phyloP scores from a whole-genome alignment of 805 yeast genomes.

The Candida nanaspora region DNA sequence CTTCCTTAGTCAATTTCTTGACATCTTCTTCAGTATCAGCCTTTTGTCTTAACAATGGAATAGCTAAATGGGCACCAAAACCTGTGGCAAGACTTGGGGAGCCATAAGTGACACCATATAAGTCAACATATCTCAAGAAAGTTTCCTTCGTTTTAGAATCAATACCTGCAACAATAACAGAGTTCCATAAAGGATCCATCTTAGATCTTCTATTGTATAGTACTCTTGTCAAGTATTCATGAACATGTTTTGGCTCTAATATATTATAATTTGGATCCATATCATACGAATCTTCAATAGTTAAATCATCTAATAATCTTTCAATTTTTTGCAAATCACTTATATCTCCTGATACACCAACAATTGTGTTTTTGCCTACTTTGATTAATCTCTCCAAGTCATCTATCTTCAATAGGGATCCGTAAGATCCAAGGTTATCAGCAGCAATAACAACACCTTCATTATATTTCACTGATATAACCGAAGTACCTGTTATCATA shows the following conservation, averaged over 20 bases:
- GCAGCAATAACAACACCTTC: slow-evolving; percentile 94
- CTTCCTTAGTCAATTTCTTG: slow-evolving; percentile 56
- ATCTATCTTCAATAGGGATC: slow-evolving; percentile 81
- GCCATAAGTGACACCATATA: slow-evolving; percentile 85
- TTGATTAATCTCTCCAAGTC: slow-evolving; percentile 78
- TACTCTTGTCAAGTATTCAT: slow-evolving; percentile 78
- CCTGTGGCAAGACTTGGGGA: slow-evolving; percentile 93
- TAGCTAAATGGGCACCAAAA: slow-evolving; percentile 90
- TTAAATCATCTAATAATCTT: slow-evolving; percentile 69
- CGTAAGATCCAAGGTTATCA: slow-evolving; percentile 89
- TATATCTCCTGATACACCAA: slow-evolving; percentile 91
- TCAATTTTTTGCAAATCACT: slow-evolving; percentile 86
- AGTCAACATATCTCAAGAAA: slow-evolving; percentile 78
- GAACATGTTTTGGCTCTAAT: slow-evolving; percentile 80
- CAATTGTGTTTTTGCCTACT: slow-evolving; percentile 82
- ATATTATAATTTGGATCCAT: slow-evolving; percentile 41
- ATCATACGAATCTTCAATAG: slow-evolving; percentile 74
- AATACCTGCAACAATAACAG: slow-evolving; percentile 85
- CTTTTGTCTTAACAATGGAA: slow-evolving; percentile 81
- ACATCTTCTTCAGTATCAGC: slow-evolving; percentile 77
- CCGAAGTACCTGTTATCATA: slow-evolving; percentile 94
- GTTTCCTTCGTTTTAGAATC: slow-evolving; percentile 58
- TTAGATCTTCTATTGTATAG: slow-evolving; percentile 84
- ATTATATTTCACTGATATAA: slow-evolving; percentile 80
- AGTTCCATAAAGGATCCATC: slow-evolving; percentile 96